These are phyloP conservation scores for Corrigiola litoralis DNA, from an alignment of 179 eudicot species.

Conservation along the genomic window DNA sequence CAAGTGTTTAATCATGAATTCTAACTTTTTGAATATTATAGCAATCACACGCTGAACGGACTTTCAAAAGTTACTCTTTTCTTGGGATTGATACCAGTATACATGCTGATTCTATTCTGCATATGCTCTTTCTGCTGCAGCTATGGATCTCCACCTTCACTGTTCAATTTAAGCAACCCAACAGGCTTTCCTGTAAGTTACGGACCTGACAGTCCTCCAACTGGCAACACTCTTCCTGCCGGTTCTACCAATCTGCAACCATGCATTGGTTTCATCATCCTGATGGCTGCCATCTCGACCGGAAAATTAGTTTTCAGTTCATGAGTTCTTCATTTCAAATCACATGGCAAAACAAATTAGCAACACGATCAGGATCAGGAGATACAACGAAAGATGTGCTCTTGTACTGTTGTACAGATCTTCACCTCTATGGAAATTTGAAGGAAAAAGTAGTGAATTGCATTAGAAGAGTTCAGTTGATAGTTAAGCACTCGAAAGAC, in stretches of 20 bases:
- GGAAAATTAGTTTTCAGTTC: conserved; percentile 31
- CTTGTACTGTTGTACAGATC: conserved; percentile 40
- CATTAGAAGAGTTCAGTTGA: neutral
- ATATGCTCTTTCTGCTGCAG: conserved; percentile 17
- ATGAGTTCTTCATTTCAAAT: conserved; percentile 13
- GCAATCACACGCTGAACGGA: neutral
- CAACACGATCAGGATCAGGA: conserved; percentile 14
- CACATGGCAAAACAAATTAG: conserved; percentile 21
- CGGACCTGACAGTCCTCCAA: conserved; percentile 48
- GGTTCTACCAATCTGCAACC: conserved; percentile 43
- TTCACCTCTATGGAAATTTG: neutral
- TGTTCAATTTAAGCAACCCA: conserved; percentile 39
- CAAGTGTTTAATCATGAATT: neutral
- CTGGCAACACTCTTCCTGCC: conserved; percentile 29
- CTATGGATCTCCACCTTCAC: conserved; percentile 45
- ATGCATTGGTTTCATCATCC: conserved; percentile 32
- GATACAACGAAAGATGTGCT: neutral
- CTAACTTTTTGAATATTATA: neutral
- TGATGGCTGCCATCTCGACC: conserved; percentile 31
- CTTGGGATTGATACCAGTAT: neutral
- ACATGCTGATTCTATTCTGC: neutral
- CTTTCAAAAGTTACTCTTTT: neutral
- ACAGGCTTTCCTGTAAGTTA: conserved; percentile 28
- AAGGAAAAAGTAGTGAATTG: neutral
- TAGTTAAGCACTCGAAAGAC: conserved; percentile 6